phyloP scores from a whole-genome alignment of 148 eudicot genomes.

The Camellia japonica region DNA sequence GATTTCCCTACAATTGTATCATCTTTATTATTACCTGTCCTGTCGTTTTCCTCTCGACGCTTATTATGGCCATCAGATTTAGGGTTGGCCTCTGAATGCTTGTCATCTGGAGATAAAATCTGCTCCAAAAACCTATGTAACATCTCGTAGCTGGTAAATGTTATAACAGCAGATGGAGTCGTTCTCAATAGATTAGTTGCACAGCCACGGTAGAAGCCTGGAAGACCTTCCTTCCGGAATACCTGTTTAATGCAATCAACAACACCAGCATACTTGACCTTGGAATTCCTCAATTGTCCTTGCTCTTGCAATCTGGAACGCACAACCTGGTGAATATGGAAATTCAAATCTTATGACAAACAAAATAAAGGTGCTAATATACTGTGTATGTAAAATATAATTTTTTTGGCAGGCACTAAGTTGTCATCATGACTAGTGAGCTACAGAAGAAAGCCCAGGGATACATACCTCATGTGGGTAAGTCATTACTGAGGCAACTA shows the following conservation, averaged over 20 bases:
- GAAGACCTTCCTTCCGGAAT: background rate
- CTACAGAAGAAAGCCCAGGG: background rate
- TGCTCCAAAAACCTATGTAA: too few relatives aligned
- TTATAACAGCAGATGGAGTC: too few relatives aligned
- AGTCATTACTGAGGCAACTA: constrained; percentile 70
- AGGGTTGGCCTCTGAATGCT: too few relatives aligned
- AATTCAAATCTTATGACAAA: background rate
- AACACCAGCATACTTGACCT: constrained; percentile 60
- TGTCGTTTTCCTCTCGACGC: too few relatives aligned
- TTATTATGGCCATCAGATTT: too few relatives aligned
- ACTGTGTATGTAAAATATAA: background rate
- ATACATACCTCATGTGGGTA: constrained; percentile 80
- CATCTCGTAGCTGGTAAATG: too few relatives aligned
- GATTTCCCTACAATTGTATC: too few relatives aligned
- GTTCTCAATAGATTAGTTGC: too few relatives aligned
- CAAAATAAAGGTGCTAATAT: background rate
- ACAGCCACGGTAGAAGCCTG: too few relatives aligned
- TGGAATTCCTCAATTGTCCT: constrained; percentile 52
- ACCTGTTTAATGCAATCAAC: constrained; percentile 48
- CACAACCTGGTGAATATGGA: constrained; percentile 53
- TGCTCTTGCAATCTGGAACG: constrained; percentile 91
- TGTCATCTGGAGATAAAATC: too few relatives aligned
- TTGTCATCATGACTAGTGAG: too few relatives aligned
- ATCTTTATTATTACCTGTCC: too few relatives aligned
- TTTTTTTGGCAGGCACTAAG: background rate